Percentiles rank a stretch among this genome's conserved stretches.
These are phyloP conservation scores for Dendrothele bispora DNA, from an alignment of 768 basidiomycete species.

Conservation along the genomic window DNA sequence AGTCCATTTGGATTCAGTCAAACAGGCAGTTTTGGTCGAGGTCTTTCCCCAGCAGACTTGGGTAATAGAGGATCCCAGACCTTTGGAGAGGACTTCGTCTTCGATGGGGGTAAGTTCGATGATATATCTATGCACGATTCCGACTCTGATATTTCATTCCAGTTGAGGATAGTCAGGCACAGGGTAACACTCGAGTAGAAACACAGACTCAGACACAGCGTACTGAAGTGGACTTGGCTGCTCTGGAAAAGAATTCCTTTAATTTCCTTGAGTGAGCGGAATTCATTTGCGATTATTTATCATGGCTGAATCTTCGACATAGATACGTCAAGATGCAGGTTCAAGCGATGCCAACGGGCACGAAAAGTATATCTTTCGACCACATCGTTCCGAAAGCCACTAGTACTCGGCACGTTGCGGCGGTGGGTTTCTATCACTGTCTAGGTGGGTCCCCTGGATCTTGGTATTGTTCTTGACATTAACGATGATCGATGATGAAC, in stretches of 20 bases:
- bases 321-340: slow-evolving; percentile 82
- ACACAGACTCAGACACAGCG: slow-evolving; percentile 45
- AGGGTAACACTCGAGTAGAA: slow-evolving; percentile 20
- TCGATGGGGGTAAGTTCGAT: slow-evolving; percentile 48
- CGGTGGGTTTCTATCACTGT: slow-evolving; percentile 84
- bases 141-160: background rate
- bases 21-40: slow-evolving; percentile 38
- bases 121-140: background rate
- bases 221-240: slow-evolving; percentile 54
- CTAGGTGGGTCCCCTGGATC: slow-evolving; percentile 50
- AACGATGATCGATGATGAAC: background rate
- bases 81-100: slow-evolving; percentile 62
- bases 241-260: slow-evolving; percentile 73
- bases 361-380: slow-evolving; percentile 56
- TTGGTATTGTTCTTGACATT: slow-evolving; percentile 10
- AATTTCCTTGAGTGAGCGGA: slow-evolving; percentile 75
- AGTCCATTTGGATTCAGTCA: slow-evolving; percentile 57
- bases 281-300: background rate
- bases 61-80: slow-evolving; percentile 41
- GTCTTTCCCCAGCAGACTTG: slow-evolving; percentile 51
- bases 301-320: slow-evolving; percentile 10
- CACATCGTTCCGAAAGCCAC: slow-evolving; percentile 62
- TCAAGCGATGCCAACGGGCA: slow-evolving; percentile 50
- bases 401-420: slow-evolving; percentile 76
- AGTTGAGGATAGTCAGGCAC: no score